Conservation (phyloP, 768 basidiomycete species). For the Clavulina sp. region DNA sequence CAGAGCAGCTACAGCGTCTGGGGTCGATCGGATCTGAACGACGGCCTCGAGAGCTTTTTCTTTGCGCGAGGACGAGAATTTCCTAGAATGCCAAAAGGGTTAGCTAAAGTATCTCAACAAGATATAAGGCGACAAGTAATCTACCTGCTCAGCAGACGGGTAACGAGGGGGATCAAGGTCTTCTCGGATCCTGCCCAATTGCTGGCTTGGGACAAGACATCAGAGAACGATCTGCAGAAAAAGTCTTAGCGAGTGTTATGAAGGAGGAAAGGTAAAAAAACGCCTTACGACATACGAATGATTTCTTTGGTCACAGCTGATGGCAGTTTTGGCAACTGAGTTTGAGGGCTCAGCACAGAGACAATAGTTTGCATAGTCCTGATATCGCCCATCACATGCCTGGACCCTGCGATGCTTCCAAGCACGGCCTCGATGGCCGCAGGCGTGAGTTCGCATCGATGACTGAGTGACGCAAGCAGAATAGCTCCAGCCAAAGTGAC, state of each 20-base stretch:
- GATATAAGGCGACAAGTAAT: too few relatives aligned
- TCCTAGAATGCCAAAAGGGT: too few relatives aligned
- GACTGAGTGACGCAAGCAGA: conserved; percentile 50
- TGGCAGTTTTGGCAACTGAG: conserved; percentile 18
- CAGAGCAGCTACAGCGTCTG: background rate
- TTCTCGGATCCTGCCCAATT: background rate
- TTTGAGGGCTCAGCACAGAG: conserved; percentile 47
- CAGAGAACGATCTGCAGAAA: background rate
- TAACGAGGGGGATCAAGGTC: background rate
- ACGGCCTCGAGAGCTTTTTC: background rate
- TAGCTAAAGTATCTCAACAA: too few relatives aligned
- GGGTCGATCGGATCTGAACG: background rate
- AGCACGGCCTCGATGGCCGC: conserved; percentile 45
- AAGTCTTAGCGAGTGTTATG: background rate
- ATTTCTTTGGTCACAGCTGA: background rate
- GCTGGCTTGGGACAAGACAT: background rate
- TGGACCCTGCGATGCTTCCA: conserved; percentile 27
- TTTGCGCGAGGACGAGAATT: background rate
- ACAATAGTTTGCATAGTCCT: conserved; percentile 35
- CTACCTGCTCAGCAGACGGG: background rate
- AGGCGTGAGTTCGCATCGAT: conserved; percentile 40
- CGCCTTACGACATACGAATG: background rate
- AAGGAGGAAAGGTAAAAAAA: background rate
- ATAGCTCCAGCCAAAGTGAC: conserved; percentile 43
- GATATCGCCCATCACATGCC: conserved; percentile 20